Evolutionary conservation across 2,329 filamentous ascomycete genomes (phyloP).

Genomic region (Alternaria ethzedia): DNA sequence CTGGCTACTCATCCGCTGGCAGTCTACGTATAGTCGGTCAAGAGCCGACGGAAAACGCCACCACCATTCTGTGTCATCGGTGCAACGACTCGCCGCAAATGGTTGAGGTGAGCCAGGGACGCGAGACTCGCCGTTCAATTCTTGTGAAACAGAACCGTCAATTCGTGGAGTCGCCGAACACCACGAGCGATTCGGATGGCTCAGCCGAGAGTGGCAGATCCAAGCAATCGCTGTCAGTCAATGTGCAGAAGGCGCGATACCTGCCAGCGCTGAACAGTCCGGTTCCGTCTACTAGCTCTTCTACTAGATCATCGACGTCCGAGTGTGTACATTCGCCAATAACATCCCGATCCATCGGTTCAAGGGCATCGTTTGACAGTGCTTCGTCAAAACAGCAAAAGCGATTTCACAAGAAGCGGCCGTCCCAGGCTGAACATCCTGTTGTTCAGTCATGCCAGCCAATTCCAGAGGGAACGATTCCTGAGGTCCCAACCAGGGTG

Average conservation of each 20-base stretch:
- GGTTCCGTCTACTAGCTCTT: slow-evolving; percentile 11
- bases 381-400: slow-evolving; percentile 24
- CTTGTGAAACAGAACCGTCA: neutral
- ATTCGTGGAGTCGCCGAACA: neutral
- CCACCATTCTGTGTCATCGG: slow-evolving; percentile 8
- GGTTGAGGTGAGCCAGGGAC: neutral
- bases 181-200: neutral
- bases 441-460: slow-evolving; percentile 41
- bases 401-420: slow-evolving; percentile 41
- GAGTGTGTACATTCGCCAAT: slow-evolving; percentile 23
- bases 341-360: slow-evolving; percentile 29
- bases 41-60: slow-evolving; percentile 16
- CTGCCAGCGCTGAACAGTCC: slow-evolving; percentile 19
- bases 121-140: neutral
- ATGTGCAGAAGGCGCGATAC: slow-evolving; percentile 1
- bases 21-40: slow-evolving; percentile 27
- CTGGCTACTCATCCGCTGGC: slow-evolving; percentile 50
- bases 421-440: slow-evolving; percentile 34
- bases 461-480: slow-evolving; percentile 39
- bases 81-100: slow-evolving; percentile 6
- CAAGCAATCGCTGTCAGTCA: neutral
- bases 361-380: slow-evolving; percentile 27
- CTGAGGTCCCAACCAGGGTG: slow-evolving; percentile 43
- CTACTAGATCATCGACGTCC: slow-evolving; percentile 10
- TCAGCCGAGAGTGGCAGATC: neutral